phyloP scores from a whole-genome alignment of 1,284 basidiomycete species.

The Ganoderma sinense region DNA sequence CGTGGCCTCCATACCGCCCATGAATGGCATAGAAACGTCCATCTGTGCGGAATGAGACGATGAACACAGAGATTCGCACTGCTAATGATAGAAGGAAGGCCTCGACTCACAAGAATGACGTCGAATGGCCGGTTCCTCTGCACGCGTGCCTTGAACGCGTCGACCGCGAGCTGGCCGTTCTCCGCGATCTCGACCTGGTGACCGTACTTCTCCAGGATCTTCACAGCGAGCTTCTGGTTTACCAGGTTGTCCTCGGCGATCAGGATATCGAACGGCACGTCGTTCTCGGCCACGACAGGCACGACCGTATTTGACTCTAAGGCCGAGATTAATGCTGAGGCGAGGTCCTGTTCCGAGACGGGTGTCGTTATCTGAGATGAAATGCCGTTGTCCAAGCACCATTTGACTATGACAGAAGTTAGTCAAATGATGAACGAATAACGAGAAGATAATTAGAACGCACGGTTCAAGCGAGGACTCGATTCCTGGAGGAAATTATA shows the following conservation, averaged over 20 bases:
- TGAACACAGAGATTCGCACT: neutral
- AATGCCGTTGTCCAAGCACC: slow-evolving; percentile 92
- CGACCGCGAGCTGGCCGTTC: slow-evolving; percentile 92
- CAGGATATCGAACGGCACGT: slow-evolving; percentile 92
- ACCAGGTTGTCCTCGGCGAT: slow-evolving; percentile 98
- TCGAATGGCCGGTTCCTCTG: slow-evolving; percentile 81
- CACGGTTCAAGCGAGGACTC: slow-evolving; percentile 78
- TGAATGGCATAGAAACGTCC: slow-evolving; percentile 98
- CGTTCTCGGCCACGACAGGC: slow-evolving; percentile 81
- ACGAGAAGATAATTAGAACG: slow-evolving; percentile 45
- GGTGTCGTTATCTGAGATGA: slow-evolving; percentile 93
- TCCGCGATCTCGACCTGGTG: slow-evolving; percentile 98
- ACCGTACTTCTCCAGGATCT: slow-evolving; percentile 96
- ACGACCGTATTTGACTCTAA: slow-evolving; percentile 93
- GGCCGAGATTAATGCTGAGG: slow-evolving; percentile 92
- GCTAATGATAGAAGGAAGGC: neutral
- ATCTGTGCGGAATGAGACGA: slow-evolving; percentile 60
- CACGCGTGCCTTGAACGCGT: slow-evolving; percentile 85
- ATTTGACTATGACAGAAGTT: slow-evolving; percentile 69
- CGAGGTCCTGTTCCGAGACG: slow-evolving; percentile 87
- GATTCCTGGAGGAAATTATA: slow-evolving; percentile 41
- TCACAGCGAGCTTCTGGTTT: slow-evolving; percentile 97
- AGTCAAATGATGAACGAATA: neutral
- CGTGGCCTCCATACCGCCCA: slow-evolving; percentile 94
- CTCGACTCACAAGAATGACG: slow-evolving; percentile 78